Conservation (phyloP, 2,329 filamentous ascomycete genomes). For the Microcyclospora tardicrescens region DNA sequence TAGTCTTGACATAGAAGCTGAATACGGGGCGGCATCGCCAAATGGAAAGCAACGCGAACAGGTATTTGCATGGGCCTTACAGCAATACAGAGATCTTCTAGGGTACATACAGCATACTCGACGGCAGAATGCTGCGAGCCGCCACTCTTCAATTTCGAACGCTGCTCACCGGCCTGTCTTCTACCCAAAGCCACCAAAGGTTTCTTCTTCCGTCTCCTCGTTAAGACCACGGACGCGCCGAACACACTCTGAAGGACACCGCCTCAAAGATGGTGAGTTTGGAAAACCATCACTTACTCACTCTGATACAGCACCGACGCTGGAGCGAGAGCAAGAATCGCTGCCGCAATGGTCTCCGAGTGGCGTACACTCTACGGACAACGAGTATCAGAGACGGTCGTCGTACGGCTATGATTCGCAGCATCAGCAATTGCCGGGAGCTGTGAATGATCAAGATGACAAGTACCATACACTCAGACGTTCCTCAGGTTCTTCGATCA, state of each 20-base stretch:
- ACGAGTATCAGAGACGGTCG: constrained; percentile 12
- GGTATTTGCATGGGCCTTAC: constrained; percentile 33
- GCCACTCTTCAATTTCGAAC: constrained; percentile 15
- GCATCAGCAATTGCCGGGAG: constrained; percentile 2
- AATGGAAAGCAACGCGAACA: constrained; percentile 32
- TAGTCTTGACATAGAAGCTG: constrained; percentile 10
- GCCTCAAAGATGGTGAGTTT: no score
- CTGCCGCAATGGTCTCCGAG: constrained; percentile 9
- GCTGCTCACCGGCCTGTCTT: constrained; percentile 41
- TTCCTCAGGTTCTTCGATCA: constrained; percentile 20
- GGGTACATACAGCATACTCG: constrained; percentile 35
- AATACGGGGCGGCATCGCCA: constrained; percentile 29
- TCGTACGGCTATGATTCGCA: constrained; percentile 10
- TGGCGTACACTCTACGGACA: constrained; percentile 11
- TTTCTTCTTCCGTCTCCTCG: constrained; percentile 40
- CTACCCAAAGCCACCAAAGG: constrained; percentile 48
- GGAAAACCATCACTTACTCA: no score
- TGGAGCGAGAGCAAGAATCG: background rate
- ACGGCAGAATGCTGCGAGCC: constrained; percentile 21
- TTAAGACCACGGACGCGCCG: background rate
- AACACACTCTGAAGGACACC: constrained; percentile 1
- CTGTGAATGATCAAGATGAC: constrained; percentile 6
- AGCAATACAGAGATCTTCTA: constrained; percentile 37
- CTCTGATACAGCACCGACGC: no score
- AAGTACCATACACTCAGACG: constrained; percentile 13